Percentiles rank a stretch among this genome's conserved stretches.
Conservation (phyloP, 2,329 filamentous ascomycete species). For the Trichoderma semiorbis region DNA sequence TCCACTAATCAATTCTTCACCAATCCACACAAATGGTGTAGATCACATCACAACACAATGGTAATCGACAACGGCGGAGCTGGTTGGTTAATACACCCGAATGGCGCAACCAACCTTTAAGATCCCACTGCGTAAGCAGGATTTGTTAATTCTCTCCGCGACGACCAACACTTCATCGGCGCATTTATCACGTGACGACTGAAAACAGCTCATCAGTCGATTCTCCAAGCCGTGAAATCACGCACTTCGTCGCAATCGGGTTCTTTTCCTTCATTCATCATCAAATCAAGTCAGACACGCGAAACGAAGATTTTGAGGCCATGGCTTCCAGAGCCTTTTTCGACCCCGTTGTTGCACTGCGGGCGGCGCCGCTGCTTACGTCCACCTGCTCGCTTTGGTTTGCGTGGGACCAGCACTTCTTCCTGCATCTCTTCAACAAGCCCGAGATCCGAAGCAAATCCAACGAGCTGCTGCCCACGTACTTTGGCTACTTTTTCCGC, state of each 20-base stretch:
- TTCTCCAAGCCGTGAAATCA: background rate
- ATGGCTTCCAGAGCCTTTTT: slow-evolving; percentile 7
- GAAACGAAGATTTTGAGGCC: background rate
- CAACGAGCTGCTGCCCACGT: slow-evolving; percentile 31
- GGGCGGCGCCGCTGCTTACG: slow-evolving; percentile 45
- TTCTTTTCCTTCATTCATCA: background rate
- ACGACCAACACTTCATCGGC: background rate
- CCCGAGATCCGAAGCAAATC: slow-evolving; percentile 28
- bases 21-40: background rate
- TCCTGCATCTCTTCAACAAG: slow-evolving; percentile 37
- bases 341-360: slow-evolving; percentile 26
- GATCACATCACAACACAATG: too few species aligned
- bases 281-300: background rate
- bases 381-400: slow-evolving; percentile 45
- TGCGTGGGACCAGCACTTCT: slow-evolving; percentile 43
- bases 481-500: slow-evolving; percentile 42
- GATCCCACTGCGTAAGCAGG: background rate
- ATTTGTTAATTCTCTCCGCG: background rate
- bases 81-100: background rate
- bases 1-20: background rate
- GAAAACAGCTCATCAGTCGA: background rate
- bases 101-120: background rate
- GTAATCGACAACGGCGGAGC: background rate
- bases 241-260: background rate
- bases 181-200: background rate